Evolutionary conservation across 192 early-diverging fungal species (phyloP).

Genomic region (Thamnidium elegans): DNA sequence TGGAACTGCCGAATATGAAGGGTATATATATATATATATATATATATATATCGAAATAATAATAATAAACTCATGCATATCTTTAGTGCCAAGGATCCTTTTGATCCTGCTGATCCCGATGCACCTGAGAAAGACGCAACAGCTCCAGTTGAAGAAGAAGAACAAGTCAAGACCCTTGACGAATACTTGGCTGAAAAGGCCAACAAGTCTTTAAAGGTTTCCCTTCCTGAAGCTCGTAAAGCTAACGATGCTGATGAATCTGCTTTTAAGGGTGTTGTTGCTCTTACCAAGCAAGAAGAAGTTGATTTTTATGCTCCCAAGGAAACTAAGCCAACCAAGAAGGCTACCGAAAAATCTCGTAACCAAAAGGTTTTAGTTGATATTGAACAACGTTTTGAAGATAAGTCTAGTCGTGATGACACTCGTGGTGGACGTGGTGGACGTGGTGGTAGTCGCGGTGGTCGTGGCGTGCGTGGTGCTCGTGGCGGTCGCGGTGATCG

Average conservation of each 20-base stretch:
- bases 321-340: constrained; percentile 15
- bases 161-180: constrained; percentile 79
- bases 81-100: constrained; percentile 14
- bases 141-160: constrained; percentile 71
- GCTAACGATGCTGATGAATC: constrained; percentile 86
- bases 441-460: constrained; percentile 38
- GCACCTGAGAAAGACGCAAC: constrained; percentile 35
- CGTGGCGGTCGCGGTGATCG: constrained; percentile 33
- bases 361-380: constrained; percentile 72
- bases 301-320: constrained; percentile 73
- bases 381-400: constrained; percentile 80
- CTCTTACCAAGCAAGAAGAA: constrained; percentile 68
- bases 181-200: constrained; percentile 80
- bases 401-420: constrained; percentile 61
- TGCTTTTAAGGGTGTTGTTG: constrained; percentile 71
- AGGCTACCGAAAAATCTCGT: constrained; percentile 56
- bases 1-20: constrained; percentile 55
- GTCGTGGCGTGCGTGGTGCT: neutral
- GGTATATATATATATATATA: constrained; percentile 1
- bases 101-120: constrained; percentile 32
- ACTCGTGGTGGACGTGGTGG: neutral
- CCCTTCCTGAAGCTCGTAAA: constrained; percentile 64
- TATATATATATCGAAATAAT: neutral
- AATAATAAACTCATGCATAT: neutral
- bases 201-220: constrained; percentile 54